Conservation (phyloP, 2,329 filamentous ascomycete genomes). For the Verticillium albo-atrum region DNA sequence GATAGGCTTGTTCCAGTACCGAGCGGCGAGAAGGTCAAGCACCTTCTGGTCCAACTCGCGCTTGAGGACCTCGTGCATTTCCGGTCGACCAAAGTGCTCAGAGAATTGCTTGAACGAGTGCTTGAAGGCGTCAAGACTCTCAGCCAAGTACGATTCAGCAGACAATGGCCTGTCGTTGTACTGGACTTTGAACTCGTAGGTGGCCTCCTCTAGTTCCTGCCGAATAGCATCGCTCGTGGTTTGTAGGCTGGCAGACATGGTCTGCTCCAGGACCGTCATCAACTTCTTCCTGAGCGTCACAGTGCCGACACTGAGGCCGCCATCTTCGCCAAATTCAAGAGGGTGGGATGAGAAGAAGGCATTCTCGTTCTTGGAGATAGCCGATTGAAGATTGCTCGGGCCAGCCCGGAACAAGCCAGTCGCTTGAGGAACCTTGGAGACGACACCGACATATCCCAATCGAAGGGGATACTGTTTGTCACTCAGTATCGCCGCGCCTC, state of each 20-base stretch:
- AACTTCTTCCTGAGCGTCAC: conserved; percentile 87
- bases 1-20: conserved; percentile 97
- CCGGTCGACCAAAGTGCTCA: conserved; percentile 80
- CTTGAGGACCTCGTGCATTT: conserved; percentile 88
- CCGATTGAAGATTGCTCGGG: conserved; percentile 69
- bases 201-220: conserved; percentile 92
- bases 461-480: conserved; percentile 92
- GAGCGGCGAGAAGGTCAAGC: conserved; percentile 83
- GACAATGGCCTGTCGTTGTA: conserved; percentile 96
- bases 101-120: conserved; percentile 95
- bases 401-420: conserved; percentile 80
- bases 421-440: conserved; percentile 71
- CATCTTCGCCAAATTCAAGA: conserved; percentile 68
- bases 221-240: conserved; percentile 88
- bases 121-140: conserved; percentile 94
- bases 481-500: conserved; percentile 72
- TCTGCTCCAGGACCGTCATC: conserved; percentile 95
- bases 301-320: conserved; percentile 75
- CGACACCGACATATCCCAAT: conserved; percentile 94
- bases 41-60: conserved; percentile 91
- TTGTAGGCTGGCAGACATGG: conserved; percentile 90
- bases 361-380: conserved; percentile 84
- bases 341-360: conserved; percentile 83
- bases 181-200: conserved; percentile 98
- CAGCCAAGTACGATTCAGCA: conserved; percentile 93